Base-by-base conservation (phyloP, 805 yeast genomes). In the Barnettozyma pratensis region DNA sequence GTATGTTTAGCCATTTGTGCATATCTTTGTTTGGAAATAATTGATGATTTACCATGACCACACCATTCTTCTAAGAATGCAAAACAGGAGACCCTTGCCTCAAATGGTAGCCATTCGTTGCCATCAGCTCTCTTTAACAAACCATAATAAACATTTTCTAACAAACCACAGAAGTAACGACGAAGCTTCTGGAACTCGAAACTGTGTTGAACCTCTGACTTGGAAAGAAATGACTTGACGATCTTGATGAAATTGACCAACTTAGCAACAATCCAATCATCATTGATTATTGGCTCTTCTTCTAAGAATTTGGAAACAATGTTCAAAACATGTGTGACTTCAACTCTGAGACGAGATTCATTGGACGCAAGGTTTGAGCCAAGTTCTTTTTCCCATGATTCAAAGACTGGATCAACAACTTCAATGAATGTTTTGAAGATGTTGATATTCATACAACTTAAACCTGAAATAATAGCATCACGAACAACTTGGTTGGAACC, bases 41-140 rank as follows among this genome's bases (percentile, higher is more conserved):
- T 61, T 7, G 79, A 74, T 27, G 81, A 72, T 45, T 79, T 83
- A 3, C 98, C 97, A 65, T 80, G 81, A 0, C 96, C 96, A 64
- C 97, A 90, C 99, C 99, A 94, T 62, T 88, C 96, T 55, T 87
- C 91, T 48, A 94, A 70, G 58, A 79, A 85, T 41, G 82, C 79
- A 68, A 89, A 91, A 52, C 95, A 86, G 3, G 87, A 85, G 31
- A 86, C 81, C 46, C 97, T 72, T 3, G 90, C 92, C 54, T 84
- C 89, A 63, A 91, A 90, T 1, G 96, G 92, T n/a, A 91, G 70
- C 80, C 91, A 83, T 37, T 72, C 69, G 4, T 57, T 46, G 2
- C 76, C 71, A 14, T 67, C 65, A n/a, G 62, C 65, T 47, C 71
- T 62, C 53, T 74, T 71, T 52, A 72, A 62, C 49, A 77, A 56